Conservation (phyloP, 208 protist species). For the Crithidia bombi region DNA sequence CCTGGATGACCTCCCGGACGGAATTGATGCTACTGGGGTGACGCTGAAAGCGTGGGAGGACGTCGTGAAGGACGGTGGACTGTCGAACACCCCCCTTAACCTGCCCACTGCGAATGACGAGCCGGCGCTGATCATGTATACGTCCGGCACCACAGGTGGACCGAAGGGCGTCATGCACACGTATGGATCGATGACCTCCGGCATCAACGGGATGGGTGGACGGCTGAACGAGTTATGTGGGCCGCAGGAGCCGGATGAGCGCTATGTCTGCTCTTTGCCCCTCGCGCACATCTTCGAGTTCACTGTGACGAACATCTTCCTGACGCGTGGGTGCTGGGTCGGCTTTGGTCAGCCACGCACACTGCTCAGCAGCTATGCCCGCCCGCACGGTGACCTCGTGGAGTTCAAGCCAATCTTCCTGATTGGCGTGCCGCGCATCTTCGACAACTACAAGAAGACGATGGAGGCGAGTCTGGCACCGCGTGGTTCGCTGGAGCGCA, state of each 20-base stretch:
- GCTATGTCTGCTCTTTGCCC: conserved; percentile 87
- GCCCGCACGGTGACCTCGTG: conserved; percentile 74
- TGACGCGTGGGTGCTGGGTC: conserved; percentile 67
- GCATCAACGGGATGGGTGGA: too few relatives aligned
- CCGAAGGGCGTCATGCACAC: too few relatives aligned
- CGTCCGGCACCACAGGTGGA: too few relatives aligned
- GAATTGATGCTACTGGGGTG: conserved; percentile 15
- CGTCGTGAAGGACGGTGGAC: conserved; percentile 60
- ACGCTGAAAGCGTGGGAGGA: conserved; percentile 57
- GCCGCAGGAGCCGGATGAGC: conserved; percentile 47
- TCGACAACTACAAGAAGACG: conserved; percentile 88
- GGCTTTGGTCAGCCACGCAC: conserved; percentile 84
- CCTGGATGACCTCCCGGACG: conserved; percentile 46
- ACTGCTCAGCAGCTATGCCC: conserved; percentile 66
- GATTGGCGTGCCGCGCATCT: conserved; percentile 86
- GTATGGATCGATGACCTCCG: too few relatives aligned
- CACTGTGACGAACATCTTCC: conserved; percentile 71
- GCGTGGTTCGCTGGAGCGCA: conserved; percentile 67
- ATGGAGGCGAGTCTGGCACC: conserved; percentile 68
- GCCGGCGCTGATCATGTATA: too few relatives aligned
- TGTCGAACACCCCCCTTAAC: conserved; percentile 19
- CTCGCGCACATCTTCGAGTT: conserved; percentile 94
- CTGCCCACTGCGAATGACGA: too few relatives aligned
- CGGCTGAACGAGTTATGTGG: too few relatives aligned
- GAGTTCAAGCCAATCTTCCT: conserved; percentile 85